phyloP scores from a whole-genome alignment of 2,329 filamentous ascomycete species.

The Trichophyton mentagrophytes region DNA sequence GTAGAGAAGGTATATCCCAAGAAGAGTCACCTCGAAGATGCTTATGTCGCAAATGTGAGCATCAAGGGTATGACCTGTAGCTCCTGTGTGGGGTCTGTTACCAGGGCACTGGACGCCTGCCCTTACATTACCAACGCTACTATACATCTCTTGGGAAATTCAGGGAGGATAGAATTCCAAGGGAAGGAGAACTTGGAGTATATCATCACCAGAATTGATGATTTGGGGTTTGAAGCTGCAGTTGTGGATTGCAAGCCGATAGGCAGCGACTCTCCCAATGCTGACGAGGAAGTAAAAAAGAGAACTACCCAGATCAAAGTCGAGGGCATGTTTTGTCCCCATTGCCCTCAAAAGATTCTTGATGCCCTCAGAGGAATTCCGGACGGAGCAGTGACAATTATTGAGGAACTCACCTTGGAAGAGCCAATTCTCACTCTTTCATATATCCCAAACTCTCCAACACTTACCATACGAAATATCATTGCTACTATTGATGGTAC shows the following conservation, averaged over 20 bases:
- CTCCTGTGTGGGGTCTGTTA: conserved; percentile 41
- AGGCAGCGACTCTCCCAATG: conserved; percentile 26
- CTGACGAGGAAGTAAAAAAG: conserved; percentile 18
- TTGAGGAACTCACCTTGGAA: conserved; percentile 40
- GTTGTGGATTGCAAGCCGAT: conserved; percentile 36
- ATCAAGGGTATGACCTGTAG: conserved; percentile 48
- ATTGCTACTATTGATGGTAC: conserved; percentile 52
- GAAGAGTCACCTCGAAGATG: conserved; percentile 6
- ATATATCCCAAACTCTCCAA: conserved; percentile 56
- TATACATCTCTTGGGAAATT: conserved; percentile 41
- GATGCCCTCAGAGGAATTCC: conserved; percentile 35
- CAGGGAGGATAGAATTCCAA: conserved; percentile 37
- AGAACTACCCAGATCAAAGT: conserved; percentile 53
- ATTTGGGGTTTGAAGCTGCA: conserved; percentile 52
- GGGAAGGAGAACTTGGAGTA: conserved; percentile 34
- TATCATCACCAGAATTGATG: conserved; percentile 40
- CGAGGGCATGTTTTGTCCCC: conserved; percentile 61
- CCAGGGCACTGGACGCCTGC: conserved; percentile 33
- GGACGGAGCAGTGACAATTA: conserved; percentile 29
- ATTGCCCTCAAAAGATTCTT: conserved; percentile 46
- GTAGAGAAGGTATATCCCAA: conserved; percentile 25
- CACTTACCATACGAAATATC: conserved; percentile 64
- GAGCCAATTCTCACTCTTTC: conserved; percentile 56
- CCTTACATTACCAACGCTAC: conserved; percentile 36
- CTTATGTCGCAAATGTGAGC: conserved; percentile 34